phyloP scores from a whole-genome alignment of 2,329 filamentous ascomycete genomes.

The Venturia carpophila region DNA sequence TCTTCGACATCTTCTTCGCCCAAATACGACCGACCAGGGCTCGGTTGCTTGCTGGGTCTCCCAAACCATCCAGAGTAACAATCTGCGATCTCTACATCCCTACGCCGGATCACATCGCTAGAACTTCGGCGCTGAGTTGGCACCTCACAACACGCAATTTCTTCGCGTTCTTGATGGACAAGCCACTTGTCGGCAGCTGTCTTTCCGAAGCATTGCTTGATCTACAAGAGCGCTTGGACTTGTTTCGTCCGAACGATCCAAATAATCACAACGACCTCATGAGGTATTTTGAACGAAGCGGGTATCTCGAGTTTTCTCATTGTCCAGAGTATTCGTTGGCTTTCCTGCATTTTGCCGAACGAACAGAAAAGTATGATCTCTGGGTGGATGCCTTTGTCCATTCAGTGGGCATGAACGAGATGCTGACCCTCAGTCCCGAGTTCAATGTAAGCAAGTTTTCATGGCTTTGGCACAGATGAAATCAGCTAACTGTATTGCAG shows the following conservation, averaged over 20 bases:
- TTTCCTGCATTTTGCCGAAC: conserved; percentile 59
- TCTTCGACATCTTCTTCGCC: conserved; percentile 45
- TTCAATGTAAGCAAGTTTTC: conserved; percentile 47
- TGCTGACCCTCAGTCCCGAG: conserved; percentile 49
- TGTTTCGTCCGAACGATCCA: conserved; percentile 48
- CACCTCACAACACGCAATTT: conserved; percentile 67
- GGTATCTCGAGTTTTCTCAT: conserved; percentile 59
- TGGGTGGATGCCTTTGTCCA: conserved; percentile 70
- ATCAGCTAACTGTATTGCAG: conserved; percentile 18
- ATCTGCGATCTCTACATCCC: conserved; percentile 59
- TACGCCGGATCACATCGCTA: conserved; percentile 47
- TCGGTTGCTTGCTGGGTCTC: conserved; percentile 14
- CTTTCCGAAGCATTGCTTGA: conserved; percentile 57
- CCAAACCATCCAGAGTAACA: conserved; percentile 13
- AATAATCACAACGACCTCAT: conserved; percentile 56
- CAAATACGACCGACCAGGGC: conserved; percentile 22
- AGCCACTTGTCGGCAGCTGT: conserved; percentile 58
- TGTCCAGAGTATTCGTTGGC: conserved; percentile 62
- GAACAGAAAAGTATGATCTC: conserved; percentile 53
- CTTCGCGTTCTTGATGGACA: conserved; percentile 61
- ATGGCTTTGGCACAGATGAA: conserved; percentile 15
- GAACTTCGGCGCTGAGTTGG: conserved; percentile 51
- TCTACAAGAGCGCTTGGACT: conserved; percentile 57
- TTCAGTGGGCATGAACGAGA: conserved; percentile 68
- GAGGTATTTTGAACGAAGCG: conserved; percentile 58